Base-by-base conservation (phyloP, 2,329 filamentous ascomycete species). In the Claviceps africana region DNA sequence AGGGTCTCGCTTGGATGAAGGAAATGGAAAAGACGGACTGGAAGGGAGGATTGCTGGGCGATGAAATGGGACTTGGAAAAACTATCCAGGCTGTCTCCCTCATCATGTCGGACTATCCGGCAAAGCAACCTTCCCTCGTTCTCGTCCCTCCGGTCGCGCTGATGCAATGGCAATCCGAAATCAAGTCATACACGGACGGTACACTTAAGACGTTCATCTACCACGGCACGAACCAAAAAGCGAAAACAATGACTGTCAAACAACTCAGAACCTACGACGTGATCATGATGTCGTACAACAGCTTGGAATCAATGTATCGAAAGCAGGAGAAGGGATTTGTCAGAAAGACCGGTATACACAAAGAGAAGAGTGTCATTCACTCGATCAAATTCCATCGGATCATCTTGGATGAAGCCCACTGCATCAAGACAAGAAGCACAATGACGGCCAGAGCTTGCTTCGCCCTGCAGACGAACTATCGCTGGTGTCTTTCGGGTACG, bases 1-100 rank as follows among this genome's bases (percentile, higher is more conserved):
- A 96, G 67, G 93, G 93, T 4, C 74, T 98, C 40, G 83, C 88
- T 49, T 98, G 93, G 93, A 94, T 98, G 88, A 81, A 78, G 55
- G 83, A 78, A 52, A 95, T 97, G 76, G 93, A 98, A 65, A 74
- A 86, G 67, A 85, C 81, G 0, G 71, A 85, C 40, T 97, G 90
- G 78, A 87, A 83, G 62, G 93, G 93, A 19, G 93, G 93, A 15
- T 74, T 98, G 2, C 77, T 98, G 2, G 93, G 93, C 54, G 93
- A 98, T 60, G 93, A 98, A 69, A 98, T 98, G 93, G 93, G 93
- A 7, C 86, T 98, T 70, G 93, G 93, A 48, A 98, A 98, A 72
- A 98, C 93, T 0, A 97, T 98, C 49, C 93, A 98, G 68, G 91
- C 93, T 2, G 93, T 98, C 19, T 96, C 91, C 3, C 77, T 98